Evolutionary conservation across 108 stramenopile genomes (phyloP).

Genomic region (Cyclotella kingstonii): DNA sequence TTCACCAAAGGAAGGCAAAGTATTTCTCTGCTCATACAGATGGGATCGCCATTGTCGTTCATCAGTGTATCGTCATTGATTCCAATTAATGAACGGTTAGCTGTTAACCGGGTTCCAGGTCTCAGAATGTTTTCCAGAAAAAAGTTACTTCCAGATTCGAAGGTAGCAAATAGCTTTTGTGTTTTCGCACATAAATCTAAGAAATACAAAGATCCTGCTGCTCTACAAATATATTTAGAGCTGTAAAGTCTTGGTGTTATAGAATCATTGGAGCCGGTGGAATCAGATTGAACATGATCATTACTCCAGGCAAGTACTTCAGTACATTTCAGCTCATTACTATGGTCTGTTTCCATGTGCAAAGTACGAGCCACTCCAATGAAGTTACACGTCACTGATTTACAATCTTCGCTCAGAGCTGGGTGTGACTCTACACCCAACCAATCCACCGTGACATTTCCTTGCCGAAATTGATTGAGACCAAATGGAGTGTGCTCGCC

Average conservation of each 20-base stretch:
- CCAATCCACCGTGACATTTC: conserved; percentile 50
- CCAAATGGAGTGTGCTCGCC: conserved; percentile 19
- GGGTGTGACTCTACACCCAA: conserved; percentile 54
- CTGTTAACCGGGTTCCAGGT: neutral
- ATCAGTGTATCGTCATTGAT: conserved; percentile 30
- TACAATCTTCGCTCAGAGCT: conserved; percentile 14
- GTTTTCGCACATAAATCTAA: conserved; percentile 50
- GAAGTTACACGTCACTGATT: conserved; percentile 20
- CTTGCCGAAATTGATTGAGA: conserved; percentile 1
- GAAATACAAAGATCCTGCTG: conserved; percentile 26
- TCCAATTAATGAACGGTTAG: conserved; percentile 8
- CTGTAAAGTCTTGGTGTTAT: neutral
- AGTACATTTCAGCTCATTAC: conserved; percentile 15
- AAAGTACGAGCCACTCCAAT: conserved; percentile 41
- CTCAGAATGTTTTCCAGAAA: conserved; percentile 9
- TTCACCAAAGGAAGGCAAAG: conserved; percentile 26
- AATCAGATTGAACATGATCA: neutral
- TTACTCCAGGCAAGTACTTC: conserved; percentile 46
- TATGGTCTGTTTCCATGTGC: conserved; percentile 15
- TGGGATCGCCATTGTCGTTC: conserved; percentile 30
- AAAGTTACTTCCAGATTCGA: conserved; percentile 15
- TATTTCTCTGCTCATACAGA: conserved; percentile 27
- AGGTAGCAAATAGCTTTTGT: conserved; percentile 39
- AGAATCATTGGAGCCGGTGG: neutral
- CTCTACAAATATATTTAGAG: conserved; percentile 38